Evolutionary conservation across 108 stramenopile genomes (phyloP).

Genomic region (Cylindrotheca closterium): DNA sequence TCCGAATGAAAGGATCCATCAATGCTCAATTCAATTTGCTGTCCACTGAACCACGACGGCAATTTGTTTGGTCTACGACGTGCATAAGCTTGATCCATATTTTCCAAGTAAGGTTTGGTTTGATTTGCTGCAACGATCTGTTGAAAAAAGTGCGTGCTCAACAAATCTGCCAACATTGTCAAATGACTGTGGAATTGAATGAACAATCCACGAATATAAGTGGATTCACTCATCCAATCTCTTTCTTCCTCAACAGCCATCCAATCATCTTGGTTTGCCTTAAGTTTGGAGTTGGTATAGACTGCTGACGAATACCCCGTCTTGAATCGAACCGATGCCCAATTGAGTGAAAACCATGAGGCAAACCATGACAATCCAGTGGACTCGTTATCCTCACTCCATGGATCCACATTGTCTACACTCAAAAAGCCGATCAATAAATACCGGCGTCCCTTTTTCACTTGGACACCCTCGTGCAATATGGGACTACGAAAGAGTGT

Average conservation of each 20-base stretch:
- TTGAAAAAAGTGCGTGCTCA: slow-evolving; percentile 16
- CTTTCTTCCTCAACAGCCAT: not conserved
- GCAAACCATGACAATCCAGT: slow-evolving; percentile 51
- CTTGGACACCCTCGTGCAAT: slow-evolving; percentile 58
- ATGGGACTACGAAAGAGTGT: slow-evolving; percentile 41
- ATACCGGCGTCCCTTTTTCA: slow-evolving; percentile 53
- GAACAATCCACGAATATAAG: slow-evolving; percentile 19
- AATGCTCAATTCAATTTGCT: slow-evolving; percentile 30
- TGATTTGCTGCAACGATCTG: slow-evolving; percentile 20
- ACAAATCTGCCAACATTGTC: slow-evolving; percentile 26
- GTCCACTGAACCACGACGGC: slow-evolving; percentile 33
- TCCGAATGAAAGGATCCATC: slow-evolving; percentile 14
- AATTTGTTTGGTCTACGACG: not conserved
- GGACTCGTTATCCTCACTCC: slow-evolving; percentile 12
- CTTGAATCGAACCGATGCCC: slow-evolving; percentile 45
- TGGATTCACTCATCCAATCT: slow-evolving; percentile 10
- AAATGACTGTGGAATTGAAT: slow-evolving; percentile 9
- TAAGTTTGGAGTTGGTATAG: not conserved
- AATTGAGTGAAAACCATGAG: slow-evolving; percentile 51
- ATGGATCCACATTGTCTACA: slow-evolving; percentile 64
- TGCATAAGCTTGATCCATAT: slow-evolving; percentile 28
- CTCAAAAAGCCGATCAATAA: slow-evolving; percentile 65
- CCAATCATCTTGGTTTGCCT: no score
- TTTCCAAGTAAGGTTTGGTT: slow-evolving; percentile 15
- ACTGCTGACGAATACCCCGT: slow-evolving; percentile 24